Percentiles rank a stretch among this genome's conserved stretches.
These are phyloP conservation scores for Citrus unshiu DNA, from an alignment of 345 rosid species.

Conservation along the genomic window DNA sequence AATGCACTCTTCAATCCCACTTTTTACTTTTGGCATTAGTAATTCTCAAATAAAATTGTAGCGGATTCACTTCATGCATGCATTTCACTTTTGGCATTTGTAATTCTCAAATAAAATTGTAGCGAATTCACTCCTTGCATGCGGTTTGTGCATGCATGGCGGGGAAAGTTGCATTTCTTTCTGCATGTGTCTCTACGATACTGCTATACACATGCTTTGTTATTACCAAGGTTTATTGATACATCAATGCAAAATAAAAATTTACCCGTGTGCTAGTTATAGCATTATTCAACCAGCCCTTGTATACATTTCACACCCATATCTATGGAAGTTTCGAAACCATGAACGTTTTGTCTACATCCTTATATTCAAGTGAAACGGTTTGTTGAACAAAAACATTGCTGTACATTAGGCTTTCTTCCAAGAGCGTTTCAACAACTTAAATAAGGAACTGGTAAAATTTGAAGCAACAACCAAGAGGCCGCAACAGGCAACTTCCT, in stretches of 20 bases:
- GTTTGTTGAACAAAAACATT: no score
- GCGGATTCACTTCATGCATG: not conserved
- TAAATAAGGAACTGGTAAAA: no score
- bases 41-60: conserved; percentile 23
- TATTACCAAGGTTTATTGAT: not conserved
- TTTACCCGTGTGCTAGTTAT: not conserved
- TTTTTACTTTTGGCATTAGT: not conserved
- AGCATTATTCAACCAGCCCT: not conserved
- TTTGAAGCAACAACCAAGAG: not conserved
- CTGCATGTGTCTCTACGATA: not conserved
- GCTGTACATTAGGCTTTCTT: not conserved
- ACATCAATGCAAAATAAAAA: not conserved
- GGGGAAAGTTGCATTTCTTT: not conserved
- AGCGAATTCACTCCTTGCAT: not conserved
- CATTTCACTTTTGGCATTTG: not conserved
- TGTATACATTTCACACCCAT: not conserved
- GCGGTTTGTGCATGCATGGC: not conserved
- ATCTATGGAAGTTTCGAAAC: not conserved
- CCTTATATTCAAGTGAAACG: not conserved
- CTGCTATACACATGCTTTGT: not conserved
- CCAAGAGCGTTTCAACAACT: no score
- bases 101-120: conserved; percentile 21
- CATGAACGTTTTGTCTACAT: not conserved
- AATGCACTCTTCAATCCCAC: not conserved
- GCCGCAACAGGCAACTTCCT: not conserved